Conservation (phyloP, 1,139 yeast genomes). For the Kodamaea fungicola region DNA sequence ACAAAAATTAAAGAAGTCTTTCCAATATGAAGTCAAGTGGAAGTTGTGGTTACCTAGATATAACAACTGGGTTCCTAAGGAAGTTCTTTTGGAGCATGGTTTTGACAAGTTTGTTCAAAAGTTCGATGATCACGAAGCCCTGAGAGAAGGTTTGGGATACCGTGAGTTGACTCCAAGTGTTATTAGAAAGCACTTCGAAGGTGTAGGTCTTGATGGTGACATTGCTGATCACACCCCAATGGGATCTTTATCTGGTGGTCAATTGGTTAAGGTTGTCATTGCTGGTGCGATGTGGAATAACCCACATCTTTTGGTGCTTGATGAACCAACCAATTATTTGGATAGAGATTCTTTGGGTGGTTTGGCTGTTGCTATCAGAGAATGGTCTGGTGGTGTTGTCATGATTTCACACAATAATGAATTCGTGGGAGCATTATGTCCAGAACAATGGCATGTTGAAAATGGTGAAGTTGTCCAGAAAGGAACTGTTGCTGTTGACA, state of each 20-base stretch:
- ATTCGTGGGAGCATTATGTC: conserved; percentile 95
- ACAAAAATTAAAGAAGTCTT: conserved; percentile 91
- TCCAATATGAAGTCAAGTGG: conserved; percentile 98
- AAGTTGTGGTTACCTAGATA: conserved; percentile 87
- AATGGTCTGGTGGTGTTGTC: conserved; percentile 97
- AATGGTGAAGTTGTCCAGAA: conserved; percentile 85
- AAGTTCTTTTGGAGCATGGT: conserved; percentile 72
- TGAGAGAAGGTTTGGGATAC: conserved; percentile 97
- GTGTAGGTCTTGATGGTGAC: conserved; percentile 94
- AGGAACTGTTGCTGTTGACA: conserved; percentile 74
- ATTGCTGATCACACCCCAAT: conserved; percentile 97
- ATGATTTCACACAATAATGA: conserved; percentile 98
- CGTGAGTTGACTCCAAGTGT: conserved; percentile 89
- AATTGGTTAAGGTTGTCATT: conserved; percentile 94
- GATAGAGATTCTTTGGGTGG: conserved; percentile 98
- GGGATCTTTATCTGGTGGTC: conserved; percentile 97
- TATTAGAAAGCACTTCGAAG: conserved; percentile 94
- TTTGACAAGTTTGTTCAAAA: conserved; percentile 85
- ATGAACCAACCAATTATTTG: conserved; percentile 97
- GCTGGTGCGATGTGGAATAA: conserved; percentile 99
- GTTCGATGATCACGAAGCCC: conserved; percentile 97
- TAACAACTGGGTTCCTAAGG: conserved; percentile 92
- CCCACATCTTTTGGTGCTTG: conserved; percentile 95
- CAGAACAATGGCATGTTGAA: conserved; percentile 97
- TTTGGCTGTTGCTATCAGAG: conserved; percentile 93